Evolutionary conservation across 306 rosid genomes (phyloP), one percentile per base, ranked within the genome.

Genomic region (Medicago ruthenica): DNA sequence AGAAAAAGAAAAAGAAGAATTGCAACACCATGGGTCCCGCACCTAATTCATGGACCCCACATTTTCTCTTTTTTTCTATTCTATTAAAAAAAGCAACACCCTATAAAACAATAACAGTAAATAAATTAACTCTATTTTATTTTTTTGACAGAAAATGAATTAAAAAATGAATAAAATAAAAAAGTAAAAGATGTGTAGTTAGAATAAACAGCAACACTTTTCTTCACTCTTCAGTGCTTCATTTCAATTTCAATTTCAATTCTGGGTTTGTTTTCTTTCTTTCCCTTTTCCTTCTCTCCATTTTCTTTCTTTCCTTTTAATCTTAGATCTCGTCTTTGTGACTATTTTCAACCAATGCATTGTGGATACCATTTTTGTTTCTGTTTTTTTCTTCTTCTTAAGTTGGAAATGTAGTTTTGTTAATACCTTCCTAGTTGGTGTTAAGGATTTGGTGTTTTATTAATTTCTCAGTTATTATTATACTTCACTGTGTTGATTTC

Each of bases 11-110:
- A 69, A 63, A 5, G 37, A 34, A 34, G 37, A 34, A 34, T 5
- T 15, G 18, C 17, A 82, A 82, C 93, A 89, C 15, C 1, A 44
- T 4, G 79, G 97, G 89, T 40, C 88, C 90, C 81, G 20, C 70
- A 5, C 0, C 2, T 42, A 5, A 42, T 34, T 34, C 13, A 34
- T 42, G 8, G 58, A 21, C 53, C 71, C 71, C 53, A 41, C 37
- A 22, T 17, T 41, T 41, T 16, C 13, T 20, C 27, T 5, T 21
- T 58, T 18, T 59, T n/a, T n/a, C n/a, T n/a, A n/a, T n/a, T 15
- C 53, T 40, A 9, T 59, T 68, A 22, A 54, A 18, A 54, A 18
- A 68, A 41, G 60, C 53, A 31, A 27, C 22, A 45, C 14, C 59
- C 21, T 45, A 15, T 15, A 67, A 21, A 67, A 17, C 0, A 7